Conservation (phyloP, 2,329 filamentous ascomycete species). For the Lachnellula willkommii region DNA sequence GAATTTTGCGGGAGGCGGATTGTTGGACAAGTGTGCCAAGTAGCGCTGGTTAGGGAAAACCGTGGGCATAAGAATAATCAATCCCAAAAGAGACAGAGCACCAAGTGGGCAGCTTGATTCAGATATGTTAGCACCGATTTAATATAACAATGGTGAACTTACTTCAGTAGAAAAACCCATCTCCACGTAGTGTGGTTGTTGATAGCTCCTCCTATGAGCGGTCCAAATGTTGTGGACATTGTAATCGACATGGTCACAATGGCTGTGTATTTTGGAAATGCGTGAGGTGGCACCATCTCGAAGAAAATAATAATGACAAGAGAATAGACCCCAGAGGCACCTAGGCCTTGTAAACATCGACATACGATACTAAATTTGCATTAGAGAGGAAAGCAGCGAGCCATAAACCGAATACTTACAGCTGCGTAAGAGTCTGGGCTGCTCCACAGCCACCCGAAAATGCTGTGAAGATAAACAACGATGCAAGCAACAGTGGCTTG, state of each 20-base stretch:
- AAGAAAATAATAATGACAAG: not conserved
- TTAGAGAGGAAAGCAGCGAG: not conserved
- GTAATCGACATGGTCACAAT: not conserved
- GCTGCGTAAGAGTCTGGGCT: not conserved
- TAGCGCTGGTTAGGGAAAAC: not conserved
- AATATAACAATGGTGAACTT: not conserved
- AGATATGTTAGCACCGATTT: not conserved
- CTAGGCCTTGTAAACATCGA: conserved; percentile 2
- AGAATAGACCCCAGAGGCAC: not conserved
- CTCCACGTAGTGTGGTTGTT: conserved; percentile 1
- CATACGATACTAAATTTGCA: not conserved
- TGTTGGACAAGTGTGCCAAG: not conserved
- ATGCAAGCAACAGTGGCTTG: not conserved
- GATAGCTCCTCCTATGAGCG: conserved; percentile 1
- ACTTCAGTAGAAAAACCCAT: conserved; percentile 1
- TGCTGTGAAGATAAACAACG: not conserved
- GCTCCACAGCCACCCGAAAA: not conserved
- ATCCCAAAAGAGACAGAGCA: not conserved
- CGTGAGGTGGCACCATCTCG: not conserved
- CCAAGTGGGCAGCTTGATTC: not conserved
- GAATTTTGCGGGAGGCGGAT: not conserved
- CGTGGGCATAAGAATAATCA: not conserved
- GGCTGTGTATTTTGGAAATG: not conserved
- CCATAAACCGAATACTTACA: not conserved
- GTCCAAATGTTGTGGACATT: not conserved